These are phyloP conservation scores for Chrysoporthe cubensis DNA, from an alignment of 2,329 filamentous ascomycete species.

Conservation along the genomic window DNA sequence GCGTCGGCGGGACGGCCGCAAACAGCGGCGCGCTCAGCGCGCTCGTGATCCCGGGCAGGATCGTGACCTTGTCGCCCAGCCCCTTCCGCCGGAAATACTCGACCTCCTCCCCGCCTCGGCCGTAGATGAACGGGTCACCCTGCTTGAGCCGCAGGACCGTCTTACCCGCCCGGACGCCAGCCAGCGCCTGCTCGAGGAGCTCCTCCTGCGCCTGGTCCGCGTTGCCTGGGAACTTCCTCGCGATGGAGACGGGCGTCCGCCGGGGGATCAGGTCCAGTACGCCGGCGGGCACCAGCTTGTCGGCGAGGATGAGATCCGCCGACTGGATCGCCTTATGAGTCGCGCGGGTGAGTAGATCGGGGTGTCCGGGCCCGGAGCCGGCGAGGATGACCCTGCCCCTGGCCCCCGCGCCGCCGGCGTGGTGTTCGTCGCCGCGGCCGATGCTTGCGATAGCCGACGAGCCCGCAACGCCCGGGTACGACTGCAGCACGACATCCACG, in stretches of 20 bases:
- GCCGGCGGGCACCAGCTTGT: conserved; percentile 82
- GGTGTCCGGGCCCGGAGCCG: conserved; percentile 90
- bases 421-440: conserved; percentile 18
- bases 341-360: conserved; percentile 84
- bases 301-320: conserved; percentile 80
- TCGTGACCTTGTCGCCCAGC: conserved; percentile 63
- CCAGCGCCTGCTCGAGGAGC: conserved; percentile 77
- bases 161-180: conserved; percentile 67
- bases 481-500: conserved; percentile 73
- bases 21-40: conserved; percentile 87
- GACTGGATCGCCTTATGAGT: conserved; percentile 75
- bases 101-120: conserved; percentile 90
- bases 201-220: conserved; percentile 93
- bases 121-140: conserved; percentile 95
- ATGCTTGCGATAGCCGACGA: conserved; percentile 26
- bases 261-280: conserved; percentile 90
- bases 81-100: conserved; percentile 78
- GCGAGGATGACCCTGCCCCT: conserved; percentile 80
- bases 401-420: conserved; percentile 33
- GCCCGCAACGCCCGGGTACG: conserved; percentile 56
- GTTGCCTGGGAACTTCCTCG: conserved; percentile 96
- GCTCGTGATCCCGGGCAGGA: conserved; percentile 89
- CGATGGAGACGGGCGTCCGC: conserved; percentile 86
- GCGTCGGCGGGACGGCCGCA: conserved; percentile 84
- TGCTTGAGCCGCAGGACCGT: conserved; percentile 91